Conservation (phyloP, 257 asterid species). For the Mitragyna speciosa region DNA sequence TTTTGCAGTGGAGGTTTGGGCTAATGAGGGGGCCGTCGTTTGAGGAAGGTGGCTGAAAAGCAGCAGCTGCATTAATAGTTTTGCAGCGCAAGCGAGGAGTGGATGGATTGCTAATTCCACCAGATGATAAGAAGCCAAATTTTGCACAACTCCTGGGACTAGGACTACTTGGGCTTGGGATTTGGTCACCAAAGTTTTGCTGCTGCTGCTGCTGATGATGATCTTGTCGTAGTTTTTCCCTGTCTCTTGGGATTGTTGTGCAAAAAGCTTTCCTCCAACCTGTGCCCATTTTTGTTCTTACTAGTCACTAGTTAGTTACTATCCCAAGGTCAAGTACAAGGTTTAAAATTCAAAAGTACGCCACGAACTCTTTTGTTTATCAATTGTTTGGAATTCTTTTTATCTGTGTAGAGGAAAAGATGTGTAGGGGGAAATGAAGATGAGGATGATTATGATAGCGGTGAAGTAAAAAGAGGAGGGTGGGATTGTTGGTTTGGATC, state of each 20-base stretch:
- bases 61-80: slow-evolving; percentile 20
- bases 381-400: background rate
- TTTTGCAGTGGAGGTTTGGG: slow-evolving; percentile 54
- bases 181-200: slow-evolving; percentile 23
- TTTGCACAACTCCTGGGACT: slow-evolving; percentile 32
- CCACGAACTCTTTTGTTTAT: background rate
- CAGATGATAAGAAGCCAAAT: slow-evolving; percentile 37
- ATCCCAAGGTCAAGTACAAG: background rate
- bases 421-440: background rate
- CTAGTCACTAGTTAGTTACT: background rate
- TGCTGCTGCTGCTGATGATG: slow-evolving; percentile 20
- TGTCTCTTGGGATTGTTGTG: slow-evolving; percentile 57
- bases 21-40: slow-evolving; percentile 23
- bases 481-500: slow-evolving; percentile 22
- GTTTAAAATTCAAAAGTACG: background rate
- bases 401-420: background rate
- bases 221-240: slow-evolving; percentile 29
- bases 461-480: background rate
- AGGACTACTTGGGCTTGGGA: slow-evolving; percentile 28
- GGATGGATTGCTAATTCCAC: slow-evolving; percentile 53
- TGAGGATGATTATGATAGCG: background rate
- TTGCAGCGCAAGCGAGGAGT: slow-evolving; percentile 76
- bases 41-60: background rate
- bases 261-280: slow-evolving; percentile 97
- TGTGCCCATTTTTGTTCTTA: slow-evolving; percentile 51